Evolutionary conservation across 345 rosid genomes (phyloP), one percentile per base, ranked within the genome.

Genomic region (Triadica sebifera): DNA sequence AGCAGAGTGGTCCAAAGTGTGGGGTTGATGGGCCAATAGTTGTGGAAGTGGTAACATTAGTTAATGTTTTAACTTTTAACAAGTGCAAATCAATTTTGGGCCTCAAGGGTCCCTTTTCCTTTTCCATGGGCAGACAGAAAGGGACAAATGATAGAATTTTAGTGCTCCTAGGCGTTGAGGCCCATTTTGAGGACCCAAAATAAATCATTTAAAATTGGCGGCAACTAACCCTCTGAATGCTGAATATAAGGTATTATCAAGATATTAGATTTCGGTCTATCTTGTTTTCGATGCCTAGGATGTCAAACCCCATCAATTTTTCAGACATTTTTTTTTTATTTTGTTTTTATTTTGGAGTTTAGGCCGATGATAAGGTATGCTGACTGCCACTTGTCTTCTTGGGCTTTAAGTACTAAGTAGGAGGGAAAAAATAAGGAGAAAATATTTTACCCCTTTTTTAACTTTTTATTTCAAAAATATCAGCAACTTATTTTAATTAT

Each of bases 1-100:
- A 39, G 65, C 65, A 74, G 43, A 1, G 84, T 78, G 82, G 85
- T 77, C 83, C 84, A 52, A 13, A 47, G 15, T 64, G 51, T 41
- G 53, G 73, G 77, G 60, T 29, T 22, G 47, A 52, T 4, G 69
- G 71, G 69, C 59, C n/a, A n/a, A n/a, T n/a, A n/a, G n/a, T n/a
- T n/a, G n/a, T n/a, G n/a, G n/a, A 63, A 17, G 12, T 19, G 72
- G 79, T 68, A 46, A 74, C 46, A 22, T 59, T 37, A 13, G 55
- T 46, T 17, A 43, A 29, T 29, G 34, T n/a, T n/a, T n/a, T n/a
- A n/a, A n/a, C n/a, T n/a, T n/a, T n/a, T n/a, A n/a, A n/a, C n/a
- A n/a, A n/a, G n/a, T 29, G 34, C 34, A 29, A 29, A 43, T 65
- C 68, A 19, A 25, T 37, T 63, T 56, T 52, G 68, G 75, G 74